These are phyloP conservation scores for Powellomyces hirtus DNA, from an alignment of 192 early-diverging fungal genomes.

Conservation along the genomic window DNA sequence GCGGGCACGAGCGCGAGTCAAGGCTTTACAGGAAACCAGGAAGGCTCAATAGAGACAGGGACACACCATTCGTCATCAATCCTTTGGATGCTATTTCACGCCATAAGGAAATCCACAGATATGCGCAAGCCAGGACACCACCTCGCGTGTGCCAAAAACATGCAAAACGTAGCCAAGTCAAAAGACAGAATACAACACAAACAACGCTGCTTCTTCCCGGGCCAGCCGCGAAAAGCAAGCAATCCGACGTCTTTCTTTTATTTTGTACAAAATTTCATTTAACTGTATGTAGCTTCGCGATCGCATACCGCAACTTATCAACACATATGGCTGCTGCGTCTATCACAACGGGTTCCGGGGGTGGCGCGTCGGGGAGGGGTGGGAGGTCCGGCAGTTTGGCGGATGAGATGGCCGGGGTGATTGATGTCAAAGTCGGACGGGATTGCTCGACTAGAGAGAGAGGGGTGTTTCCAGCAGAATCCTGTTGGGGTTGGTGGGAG, in stretches of 20 bases:
- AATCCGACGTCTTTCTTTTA: too few relatives aligned
- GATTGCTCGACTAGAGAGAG: background rate
- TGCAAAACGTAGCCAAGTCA: too few relatives aligned
- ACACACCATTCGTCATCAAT: background rate
- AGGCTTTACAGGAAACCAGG: slow-evolving; percentile 15
- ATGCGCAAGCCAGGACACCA: too few relatives aligned
- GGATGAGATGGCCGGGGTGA: background rate
- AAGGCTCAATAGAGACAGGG: too few relatives aligned
- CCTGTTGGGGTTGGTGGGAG: background rate
- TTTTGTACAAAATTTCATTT: too few relatives aligned
- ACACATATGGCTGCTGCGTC: background rate
- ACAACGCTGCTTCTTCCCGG: too few relatives aligned
- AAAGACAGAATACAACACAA: too few relatives aligned
- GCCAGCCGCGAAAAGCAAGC: too few relatives aligned
- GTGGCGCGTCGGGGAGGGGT: background rate
- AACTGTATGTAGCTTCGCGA: background rate
- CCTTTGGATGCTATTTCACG: too few relatives aligned
- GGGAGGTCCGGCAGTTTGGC: background rate
- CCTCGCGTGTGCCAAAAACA: too few relatives aligned
- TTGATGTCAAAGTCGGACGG: too few relatives aligned
- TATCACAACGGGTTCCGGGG: background rate
- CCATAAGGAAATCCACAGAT: too few relatives aligned
- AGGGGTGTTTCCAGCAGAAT: background rate
- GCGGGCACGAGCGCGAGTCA: slow-evolving; percentile 24
- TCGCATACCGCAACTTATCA: background rate